Evolutionary conservation across 345 rosid genomes (phyloP), one percentile per base, ranked within the genome.

Genomic region (Aethionema arabicum): DNA sequence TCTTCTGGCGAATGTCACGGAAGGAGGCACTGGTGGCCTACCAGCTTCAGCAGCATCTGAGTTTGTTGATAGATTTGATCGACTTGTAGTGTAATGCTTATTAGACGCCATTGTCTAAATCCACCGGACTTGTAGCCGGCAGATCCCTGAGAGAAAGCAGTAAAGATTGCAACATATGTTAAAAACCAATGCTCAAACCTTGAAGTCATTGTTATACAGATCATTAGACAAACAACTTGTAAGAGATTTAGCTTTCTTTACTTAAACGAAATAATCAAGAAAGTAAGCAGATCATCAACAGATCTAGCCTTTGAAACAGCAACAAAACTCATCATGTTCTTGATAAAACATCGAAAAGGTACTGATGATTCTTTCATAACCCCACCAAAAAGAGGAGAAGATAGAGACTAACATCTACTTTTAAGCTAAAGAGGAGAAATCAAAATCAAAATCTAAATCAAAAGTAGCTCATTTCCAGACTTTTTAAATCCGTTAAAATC

Each of bases 1-100:
- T 67, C 97, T 82, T 48, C 97, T 68, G 50, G 79, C 97, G 65
- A 89, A 92, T 52, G 89, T 83, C 61, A 92, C 95, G 0, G 84
- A 56, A 46, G 88, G 87, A 54, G 87, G 89, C 59, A 77, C 43
- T 2, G 86, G 84, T 54, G 86, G 80, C 79, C 80, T 87, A 45
- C 62, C 78, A 13, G 85, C 68, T 44, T 92, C 96, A 29, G 74
- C 57, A 43, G 86, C 83, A 77, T 89, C 98, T 16, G 97, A 83
- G 66, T 70, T 78, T 7, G 61, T 52, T 0, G 98, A 86, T 55
- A 89, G 70, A 40, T 79, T 81, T 0, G 97, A 89, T 56, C 86
- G 71, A 76, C 79, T 86, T 10, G 54, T 83, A 63, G 77, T 84
- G 72, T 82, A 92, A 16, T 87, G 86, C 65, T 59, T 92, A 63